Percentiles rank a stretch among this genome's conserved stretches.
Conservation (phyloP, 495 filamentous ascomycete genomes). For the Chaetomium cochliodes region DNA sequence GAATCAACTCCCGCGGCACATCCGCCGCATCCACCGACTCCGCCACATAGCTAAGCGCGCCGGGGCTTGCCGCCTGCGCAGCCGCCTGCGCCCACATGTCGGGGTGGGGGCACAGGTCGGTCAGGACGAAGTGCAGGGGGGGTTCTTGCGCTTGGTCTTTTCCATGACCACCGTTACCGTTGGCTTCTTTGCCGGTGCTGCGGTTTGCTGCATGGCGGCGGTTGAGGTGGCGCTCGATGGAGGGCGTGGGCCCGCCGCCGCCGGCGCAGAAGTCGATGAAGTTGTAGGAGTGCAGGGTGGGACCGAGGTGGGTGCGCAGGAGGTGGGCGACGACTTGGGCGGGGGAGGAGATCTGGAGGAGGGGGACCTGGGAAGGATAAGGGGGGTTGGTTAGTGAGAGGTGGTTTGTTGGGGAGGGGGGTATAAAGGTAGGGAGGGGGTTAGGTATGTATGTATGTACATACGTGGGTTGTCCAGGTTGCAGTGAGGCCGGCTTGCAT, state of each 20-base stretch:
- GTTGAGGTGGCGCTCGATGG: constrained; percentile 60
- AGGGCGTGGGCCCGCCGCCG: constrained; percentile 64
- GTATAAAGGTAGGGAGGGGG: too few relatives aligned
- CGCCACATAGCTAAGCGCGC: constrained; percentile 53
- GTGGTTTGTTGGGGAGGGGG: too few relatives aligned
- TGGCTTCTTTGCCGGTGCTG: background rate
- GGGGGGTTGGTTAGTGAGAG: too few relatives aligned
- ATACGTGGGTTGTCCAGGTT: constrained; percentile 46
- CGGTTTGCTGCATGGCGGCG: background rate
- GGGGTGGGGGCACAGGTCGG: constrained; percentile 67
- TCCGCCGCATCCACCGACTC: constrained; percentile 61
- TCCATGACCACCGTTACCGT: background rate
- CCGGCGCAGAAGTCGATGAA: constrained; percentile 76
- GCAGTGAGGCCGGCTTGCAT: constrained; percentile 54
- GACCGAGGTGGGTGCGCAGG: constrained; percentile 45
- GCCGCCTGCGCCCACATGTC: constrained; percentile 58
- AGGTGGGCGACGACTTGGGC: constrained; percentile 49
- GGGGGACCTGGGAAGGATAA: constrained; percentile 33
- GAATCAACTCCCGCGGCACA: constrained; percentile 49
- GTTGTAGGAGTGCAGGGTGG: constrained; percentile 45
- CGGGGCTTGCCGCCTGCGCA: constrained; percentile 39
- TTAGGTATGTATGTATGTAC: constrained; percentile 1
- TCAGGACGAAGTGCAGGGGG: constrained; percentile 63
- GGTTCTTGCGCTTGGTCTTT: too few relatives aligned
- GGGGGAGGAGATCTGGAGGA: constrained; percentile 48